These are phyloP conservation scores for Ganoderma sp. DNA, from an alignment of 1,284 basidiomycete species.

Conservation along the genomic window DNA sequence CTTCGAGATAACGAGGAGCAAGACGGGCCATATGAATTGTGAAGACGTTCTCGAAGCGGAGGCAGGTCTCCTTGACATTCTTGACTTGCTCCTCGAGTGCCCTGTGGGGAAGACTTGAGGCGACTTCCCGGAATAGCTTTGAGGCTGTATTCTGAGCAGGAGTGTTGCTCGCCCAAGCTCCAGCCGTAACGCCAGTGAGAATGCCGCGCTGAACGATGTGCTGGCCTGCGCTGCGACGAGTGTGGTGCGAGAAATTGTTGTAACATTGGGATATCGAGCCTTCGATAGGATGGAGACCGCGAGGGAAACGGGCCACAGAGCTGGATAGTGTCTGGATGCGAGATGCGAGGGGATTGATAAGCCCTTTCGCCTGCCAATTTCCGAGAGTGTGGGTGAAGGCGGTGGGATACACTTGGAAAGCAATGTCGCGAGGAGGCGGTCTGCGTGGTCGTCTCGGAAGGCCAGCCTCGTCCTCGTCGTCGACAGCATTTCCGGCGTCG, in stretches of 20 bases:
- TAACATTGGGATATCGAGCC: neutral
- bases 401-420: neutral
- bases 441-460: too few relatives aligned
- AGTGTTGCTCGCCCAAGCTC: neutral
- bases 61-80: neutral
- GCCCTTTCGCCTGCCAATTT: neutral
- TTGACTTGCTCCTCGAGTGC: neutral
- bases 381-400: neutral
- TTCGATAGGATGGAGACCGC: too few relatives aligned
- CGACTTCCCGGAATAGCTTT: neutral
- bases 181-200: neutral
- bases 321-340: too few relatives aligned
- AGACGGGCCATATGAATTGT: neutral
- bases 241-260: neutral
- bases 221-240: neutral
- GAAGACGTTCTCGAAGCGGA: neutral
- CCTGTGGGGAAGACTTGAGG: neutral
- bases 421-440: too few relatives aligned
- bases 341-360: neutral
- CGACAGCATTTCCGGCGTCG: too few relatives aligned
- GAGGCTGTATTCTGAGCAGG: neutral
- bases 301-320: too few relatives aligned
- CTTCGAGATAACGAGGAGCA: neutral
- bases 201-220: neutral
- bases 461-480: too few relatives aligned